A percentile compares a stretch with the other conserved stretches of the same genome.
Conservation (phyloP, 2,329 filamentous ascomycete genomes). For the Biscogniauxia mediterranea region DNA sequence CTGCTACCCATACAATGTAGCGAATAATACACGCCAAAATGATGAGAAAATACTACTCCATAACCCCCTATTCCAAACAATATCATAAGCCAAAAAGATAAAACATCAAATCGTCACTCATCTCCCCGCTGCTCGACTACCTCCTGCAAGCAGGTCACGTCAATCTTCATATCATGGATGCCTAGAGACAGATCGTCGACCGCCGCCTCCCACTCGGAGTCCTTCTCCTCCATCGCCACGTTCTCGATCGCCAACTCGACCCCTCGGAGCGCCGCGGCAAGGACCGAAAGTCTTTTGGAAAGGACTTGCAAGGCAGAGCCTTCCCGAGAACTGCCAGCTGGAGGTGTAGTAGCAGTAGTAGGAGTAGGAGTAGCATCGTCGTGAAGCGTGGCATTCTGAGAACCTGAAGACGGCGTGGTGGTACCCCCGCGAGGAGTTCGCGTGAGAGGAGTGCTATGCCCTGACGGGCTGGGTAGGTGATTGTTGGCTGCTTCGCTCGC, state of each 20-base stretch:
- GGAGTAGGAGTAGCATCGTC: not conserved
- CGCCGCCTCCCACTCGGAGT: not conserved
- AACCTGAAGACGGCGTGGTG: no score
- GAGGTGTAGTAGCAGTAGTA: not conserved
- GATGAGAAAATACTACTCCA: no score
- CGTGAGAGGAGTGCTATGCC: not conserved
- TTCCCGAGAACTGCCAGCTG: no score
- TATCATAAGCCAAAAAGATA: not conserved
- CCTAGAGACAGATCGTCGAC: not conserved
- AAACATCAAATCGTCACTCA: not conserved
- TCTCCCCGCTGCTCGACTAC: not conserved
- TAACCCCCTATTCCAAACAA: not conserved
- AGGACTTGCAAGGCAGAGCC: not conserved
- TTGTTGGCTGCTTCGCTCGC: not conserved
- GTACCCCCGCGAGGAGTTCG: not conserved
- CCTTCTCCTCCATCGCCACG: not conserved
- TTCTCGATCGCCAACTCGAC: not conserved
- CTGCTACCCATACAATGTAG: no score
- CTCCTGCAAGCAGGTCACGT: not conserved
- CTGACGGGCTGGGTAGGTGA: no score
- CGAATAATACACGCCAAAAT: no score
- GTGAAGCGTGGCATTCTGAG: not conserved
- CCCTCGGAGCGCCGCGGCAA: not conserved
- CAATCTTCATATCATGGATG: constrained; percentile 1
- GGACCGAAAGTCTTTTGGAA: not conserved